phyloP scores from a whole-genome alignment of 257 asterid genomes.

The Capsicum chinense region DNA sequence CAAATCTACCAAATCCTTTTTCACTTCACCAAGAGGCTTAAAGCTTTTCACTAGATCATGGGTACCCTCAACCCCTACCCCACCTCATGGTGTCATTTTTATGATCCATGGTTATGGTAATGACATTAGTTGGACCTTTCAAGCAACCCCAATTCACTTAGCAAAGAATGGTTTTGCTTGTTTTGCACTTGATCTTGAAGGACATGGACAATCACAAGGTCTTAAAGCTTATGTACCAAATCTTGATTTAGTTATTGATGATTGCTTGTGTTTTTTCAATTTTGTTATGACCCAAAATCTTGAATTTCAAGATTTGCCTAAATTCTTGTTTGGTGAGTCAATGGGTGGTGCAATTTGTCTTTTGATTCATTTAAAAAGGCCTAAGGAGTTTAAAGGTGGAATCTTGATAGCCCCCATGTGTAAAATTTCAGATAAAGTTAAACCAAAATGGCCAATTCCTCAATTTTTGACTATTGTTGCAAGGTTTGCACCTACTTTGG shows the following conservation, averaged over 20 bases:
- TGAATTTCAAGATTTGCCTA: constrained; percentile 38
- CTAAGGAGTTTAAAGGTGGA: constrained; percentile 59
- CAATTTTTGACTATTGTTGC: constrained; percentile 58
- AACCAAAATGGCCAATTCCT: constrained; percentile 84
- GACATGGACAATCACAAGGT: constrained; percentile 90
- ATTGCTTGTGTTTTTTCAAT: constrained; percentile 56
- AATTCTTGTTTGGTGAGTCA: constrained; percentile 68
- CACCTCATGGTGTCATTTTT: constrained; percentile 71
- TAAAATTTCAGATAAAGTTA: constrained; percentile 73
- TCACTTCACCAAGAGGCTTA: constrained; percentile 67
- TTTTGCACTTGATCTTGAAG: constrained; percentile 86
- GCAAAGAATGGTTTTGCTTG: constrained; percentile 80
- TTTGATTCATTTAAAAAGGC: constrained; percentile 59
- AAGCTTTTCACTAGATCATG: constrained; percentile 80
- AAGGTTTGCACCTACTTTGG: constrained; percentile 64
- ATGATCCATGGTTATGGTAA: constrained; percentile 95
- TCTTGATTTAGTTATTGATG: constrained; percentile 65
- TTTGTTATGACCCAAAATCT: constrained; percentile 46
- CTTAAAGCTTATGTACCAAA: constrained; percentile 77
- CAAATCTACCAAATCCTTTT: constrained; percentile 60
- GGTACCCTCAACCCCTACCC: constrained; percentile 57
- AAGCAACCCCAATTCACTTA: constrained; percentile 78
- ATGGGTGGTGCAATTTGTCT: constrained; percentile 93
- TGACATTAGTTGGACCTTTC: constrained; percentile 92
- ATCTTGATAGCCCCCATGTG: constrained; percentile 87